A percentile compares a stretch with the other conserved stretches of the same genome.
phyloP scores from a whole-genome alignment of 805 yeast species.

The Metschnikowia peoriensis region DNA sequence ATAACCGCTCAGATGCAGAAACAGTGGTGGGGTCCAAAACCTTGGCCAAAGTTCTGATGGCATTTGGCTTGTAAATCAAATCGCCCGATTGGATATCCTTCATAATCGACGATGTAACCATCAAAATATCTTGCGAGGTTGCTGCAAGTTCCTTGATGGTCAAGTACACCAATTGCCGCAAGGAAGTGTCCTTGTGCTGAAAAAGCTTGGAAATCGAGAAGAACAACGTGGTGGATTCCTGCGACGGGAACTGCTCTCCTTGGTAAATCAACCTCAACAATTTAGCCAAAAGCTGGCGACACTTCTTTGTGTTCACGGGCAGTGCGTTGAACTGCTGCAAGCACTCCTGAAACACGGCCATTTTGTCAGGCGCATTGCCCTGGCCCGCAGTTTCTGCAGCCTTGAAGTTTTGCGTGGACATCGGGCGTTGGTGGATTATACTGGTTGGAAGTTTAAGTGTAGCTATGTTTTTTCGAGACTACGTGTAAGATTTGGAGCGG shows the following conservation, averaged over 20 bases:
- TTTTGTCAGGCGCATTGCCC: slow-evolving; percentile 76
- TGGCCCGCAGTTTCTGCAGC: slow-evolving; percentile 72
- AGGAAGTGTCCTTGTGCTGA: slow-evolving; percentile 82
- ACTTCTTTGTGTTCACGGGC: slow-evolving; percentile 83
- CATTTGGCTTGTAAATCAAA: slow-evolving; percentile 84
- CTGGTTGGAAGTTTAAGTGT: not conserved
- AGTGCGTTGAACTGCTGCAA: slow-evolving; percentile 87
- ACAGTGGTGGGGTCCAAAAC: slow-evolving; percentile 90
- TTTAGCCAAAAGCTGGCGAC: slow-evolving; percentile 79
- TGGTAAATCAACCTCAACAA: slow-evolving; percentile 76
- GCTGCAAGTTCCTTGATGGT: slow-evolving; percentile 89
- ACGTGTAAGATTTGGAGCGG: slow-evolving; percentile 18
- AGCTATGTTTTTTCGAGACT: slow-evolving; percentile 16
- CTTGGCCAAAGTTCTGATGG: slow-evolving; percentile 85
- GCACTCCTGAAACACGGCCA: slow-evolving; percentile 97
- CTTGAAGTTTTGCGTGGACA: slow-evolving; percentile 85
- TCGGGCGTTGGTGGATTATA: slow-evolving; percentile 23
- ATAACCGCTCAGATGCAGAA: slow-evolving; percentile 86
- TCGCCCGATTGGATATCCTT: slow-evolving; percentile 94
- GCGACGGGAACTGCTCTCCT: slow-evolving; percentile 84
- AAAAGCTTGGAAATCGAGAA: slow-evolving; percentile 92
- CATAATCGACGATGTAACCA: slow-evolving; percentile 98
- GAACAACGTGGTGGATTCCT: slow-evolving; percentile 89
- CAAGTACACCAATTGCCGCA: slow-evolving; percentile 91
- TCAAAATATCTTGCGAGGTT: slow-evolving; percentile 85